A percentile compares a stretch with the other conserved stretches of the same genome.
Evolutionary conservation across 2,329 filamentous ascomycete species (phyloP).

Genomic region (Aotearoamyces nothofagi): DNA sequence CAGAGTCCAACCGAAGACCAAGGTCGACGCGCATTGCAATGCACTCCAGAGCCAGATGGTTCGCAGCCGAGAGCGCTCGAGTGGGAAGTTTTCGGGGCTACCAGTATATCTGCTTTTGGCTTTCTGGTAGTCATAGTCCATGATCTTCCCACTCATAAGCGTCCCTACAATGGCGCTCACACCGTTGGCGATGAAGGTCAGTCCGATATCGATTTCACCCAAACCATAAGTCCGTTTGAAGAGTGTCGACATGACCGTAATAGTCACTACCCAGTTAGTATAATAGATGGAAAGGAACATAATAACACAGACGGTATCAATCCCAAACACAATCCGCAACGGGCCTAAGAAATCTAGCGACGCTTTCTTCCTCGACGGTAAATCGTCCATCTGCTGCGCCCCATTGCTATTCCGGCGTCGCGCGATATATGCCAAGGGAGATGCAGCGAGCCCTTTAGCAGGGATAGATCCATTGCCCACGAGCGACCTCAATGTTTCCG

Average conservation of each 20-base stretch:
- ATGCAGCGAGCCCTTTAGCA: background rate
- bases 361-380: background rate
- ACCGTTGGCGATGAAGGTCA: conserved; percentile 39
- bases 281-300: conserved; percentile 34
- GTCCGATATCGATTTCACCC: conserved; percentile 27
- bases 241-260: conserved; percentile 34
- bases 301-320: conserved; percentile 17
- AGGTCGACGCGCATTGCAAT: conserved; percentile 20
- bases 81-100: conserved; percentile 21
- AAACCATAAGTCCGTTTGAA: conserved; percentile 28
- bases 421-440: background rate
- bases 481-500: conserved; percentile 12
- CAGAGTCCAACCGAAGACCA: conserved; percentile 22
- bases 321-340: background rate
- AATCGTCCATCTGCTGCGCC: background rate
- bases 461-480: conserved; percentile 12
- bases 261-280: conserved; percentile 38
- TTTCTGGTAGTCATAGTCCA: conserved; percentile 32
- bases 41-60: conserved; percentile 20
- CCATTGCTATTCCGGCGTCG: background rate
- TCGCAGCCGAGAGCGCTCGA: conserved; percentile 22
- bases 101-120: conserved; percentile 7
- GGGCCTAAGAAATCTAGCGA: background rate
- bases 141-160: conserved; percentile 32
- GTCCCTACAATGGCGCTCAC: conserved; percentile 37